Base-by-base conservation (phyloP, 495 filamentous ascomycete species). In the Astrocystis sublimbata region DNA sequence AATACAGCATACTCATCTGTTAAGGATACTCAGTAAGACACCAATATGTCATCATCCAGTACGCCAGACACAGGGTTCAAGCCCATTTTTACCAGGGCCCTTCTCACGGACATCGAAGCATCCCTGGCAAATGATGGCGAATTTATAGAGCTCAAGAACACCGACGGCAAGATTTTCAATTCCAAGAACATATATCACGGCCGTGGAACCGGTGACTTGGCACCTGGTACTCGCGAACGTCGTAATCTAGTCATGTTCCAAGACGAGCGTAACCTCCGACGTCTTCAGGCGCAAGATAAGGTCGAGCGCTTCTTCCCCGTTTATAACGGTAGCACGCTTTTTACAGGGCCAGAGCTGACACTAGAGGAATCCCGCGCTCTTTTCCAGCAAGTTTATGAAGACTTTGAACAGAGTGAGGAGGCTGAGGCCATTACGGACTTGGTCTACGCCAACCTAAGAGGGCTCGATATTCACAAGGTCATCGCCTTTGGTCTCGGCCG, bases 401-500 rank as follows among this genome's bases (percentile, higher is more conserved):
- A 0, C 0, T 60, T 51, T 12, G 24, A 33, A 9, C 35, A 0
- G 5, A 60, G 58, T 17, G n/a, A 21, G 4, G 58, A 60, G 21
- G 58, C 45, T 7, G 12, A 4, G 12, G 58, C 58, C 10, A 41
- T 60, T 2, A 28, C 15, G 0, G 12, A 7, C 8, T 9, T 60
- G 58, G n/a, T 60, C 9, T 12, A 30, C 7, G n/a, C 33, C 7
- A 45, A 42, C 0, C 15, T 51, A 5, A 10, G 9, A 0, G 58
- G 42, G 9, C 19, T 10, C 26, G 24, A 10, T 6, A 26, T 60
- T 1, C 12, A 60, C 58, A 60, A 60, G 26, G 36, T 60, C 3
- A 51, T 60, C 9, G 45, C 15, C 3, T 60, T 60, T 36, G 58
- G 58, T 1, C 45, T 51, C 4, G 58, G 58, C 1, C n/a, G 3